Evolutionary conservation across 2,329 filamentous ascomycete species (phyloP).

Genomic region (Colletotrichum horii): DNA sequence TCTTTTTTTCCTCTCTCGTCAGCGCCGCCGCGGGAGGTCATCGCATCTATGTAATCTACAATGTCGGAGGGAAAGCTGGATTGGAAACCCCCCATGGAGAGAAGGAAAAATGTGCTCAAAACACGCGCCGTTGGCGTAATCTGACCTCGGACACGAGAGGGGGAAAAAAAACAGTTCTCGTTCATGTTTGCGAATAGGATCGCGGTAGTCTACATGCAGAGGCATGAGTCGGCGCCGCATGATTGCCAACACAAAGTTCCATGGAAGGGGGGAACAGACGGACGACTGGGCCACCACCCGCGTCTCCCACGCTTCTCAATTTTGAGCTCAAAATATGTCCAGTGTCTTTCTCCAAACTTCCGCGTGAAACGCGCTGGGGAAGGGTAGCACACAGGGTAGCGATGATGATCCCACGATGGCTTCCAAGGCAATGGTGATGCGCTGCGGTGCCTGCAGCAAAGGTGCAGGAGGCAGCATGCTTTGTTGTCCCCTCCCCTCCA

Average conservation of each 20-base stretch:
- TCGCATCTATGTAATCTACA: background rate
- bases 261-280: background rate
- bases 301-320: background rate
- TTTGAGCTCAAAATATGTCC: background rate
- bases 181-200: background rate
- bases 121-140: background rate
- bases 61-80: background rate
- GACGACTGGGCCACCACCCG: background rate
- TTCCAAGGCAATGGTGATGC: background rate
- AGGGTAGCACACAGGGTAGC: background rate
- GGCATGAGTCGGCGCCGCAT: background rate
- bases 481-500: background rate
- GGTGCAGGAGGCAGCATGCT: background rate
- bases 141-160: too few relatives aligned
- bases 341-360: background rate
- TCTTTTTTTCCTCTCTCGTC: background rate
- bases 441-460: background rate
- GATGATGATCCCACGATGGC: constrained; percentile 7
- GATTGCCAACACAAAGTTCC: background rate
- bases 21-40: background rate
- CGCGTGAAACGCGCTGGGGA: background rate
- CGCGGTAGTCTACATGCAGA: background rate
- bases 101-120: background rate
- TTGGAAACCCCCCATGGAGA: background rate
- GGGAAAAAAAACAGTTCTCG: background rate